Base-by-base conservation (phyloP, 1,139 yeast species). In the Nakaseomyces sp. region DNA sequence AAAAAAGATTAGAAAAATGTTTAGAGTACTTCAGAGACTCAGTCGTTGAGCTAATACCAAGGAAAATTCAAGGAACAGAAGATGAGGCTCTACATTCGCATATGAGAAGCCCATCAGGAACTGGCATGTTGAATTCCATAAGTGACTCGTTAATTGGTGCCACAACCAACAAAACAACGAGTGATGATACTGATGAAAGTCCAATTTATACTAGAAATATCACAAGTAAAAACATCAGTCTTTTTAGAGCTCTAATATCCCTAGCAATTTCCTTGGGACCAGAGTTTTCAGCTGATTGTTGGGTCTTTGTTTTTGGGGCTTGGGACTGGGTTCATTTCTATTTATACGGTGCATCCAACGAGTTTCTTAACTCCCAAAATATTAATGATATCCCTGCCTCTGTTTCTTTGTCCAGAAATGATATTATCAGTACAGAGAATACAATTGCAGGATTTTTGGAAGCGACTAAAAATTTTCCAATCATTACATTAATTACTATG, bases 191-290 rank as follows among this genome's bases (percentile, higher is more conserved):
- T 15, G 29, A 29, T 13, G 28, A 37, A 13, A 35, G 5, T 16
- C 12, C 31, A 6, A 41, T 53, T 20, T 59, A 55, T 22, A 41
- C 55, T 10, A 52, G 60, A 41, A 45, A 54, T 5, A 52, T 69
- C 18, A 70, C 68, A 43, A 63, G 76, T 4, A 66, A 81, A 49
- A 67, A 87, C 56, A 72, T 83, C 3, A 71, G 80, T n/a, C 79
- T 95, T 53, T 75, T 86, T 39, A 69, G 95, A 41, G 96, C 95
- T 0, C 63, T 89, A 39, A 67, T 81, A 2, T 83, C 86, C 49
- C 67, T 91, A 40, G 89, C 91, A 0, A 72, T 81, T 2, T 83
- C 95, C 0, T 64, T 89, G 22, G 96, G 96, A 0, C 74, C 89
- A 0, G 74, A 79, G 0, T 68, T 89, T 17, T 74, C 73, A 7